A percentile compares a stretch with the other conserved stretches of the same genome.
These are phyloP conservation scores for Phytophthora vignae DNA, from an alignment of 352 stramenopile genomes.

Conservation along the genomic window DNA sequence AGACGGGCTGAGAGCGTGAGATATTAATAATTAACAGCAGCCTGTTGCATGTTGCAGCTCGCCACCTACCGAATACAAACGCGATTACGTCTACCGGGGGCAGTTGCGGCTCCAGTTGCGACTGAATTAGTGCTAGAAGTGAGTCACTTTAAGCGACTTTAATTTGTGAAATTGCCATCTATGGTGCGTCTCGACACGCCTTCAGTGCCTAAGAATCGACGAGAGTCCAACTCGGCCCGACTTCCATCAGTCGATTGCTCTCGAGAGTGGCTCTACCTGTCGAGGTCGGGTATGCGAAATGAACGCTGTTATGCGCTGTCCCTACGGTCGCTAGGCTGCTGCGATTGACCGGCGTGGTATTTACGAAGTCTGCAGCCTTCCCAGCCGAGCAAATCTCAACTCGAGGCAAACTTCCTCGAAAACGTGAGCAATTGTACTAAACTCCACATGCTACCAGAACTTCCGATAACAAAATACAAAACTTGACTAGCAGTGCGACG, in stretches of 20 bases:
- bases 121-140: neutral
- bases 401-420: constrained; percentile 16
- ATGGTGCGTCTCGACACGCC: constrained; percentile 2
- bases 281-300: constrained; percentile 26
- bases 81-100: neutral
- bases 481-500: neutral
- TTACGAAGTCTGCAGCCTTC: constrained; percentile 17
- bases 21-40: neutral
- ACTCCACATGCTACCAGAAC: no score
- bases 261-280: neutral
- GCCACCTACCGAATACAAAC: neutral
- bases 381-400: neutral
- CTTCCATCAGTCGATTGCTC: neutral
- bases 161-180: neutral
- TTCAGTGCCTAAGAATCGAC: constrained; percentile 4
- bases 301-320: neutral
- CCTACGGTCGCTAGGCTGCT: neutral
- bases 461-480: neutral
- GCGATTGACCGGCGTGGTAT: constrained; percentile 3
- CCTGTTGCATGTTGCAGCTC: constrained; percentile 5
- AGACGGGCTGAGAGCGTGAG: neutral
- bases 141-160: no score
- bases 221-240: neutral
- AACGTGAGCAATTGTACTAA: constrained; percentile 8
- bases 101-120: neutral